These are phyloP conservation scores for Echeveria elegans DNA, from an alignment of 164 flowering plant genomes.

Conservation along the genomic window DNA sequence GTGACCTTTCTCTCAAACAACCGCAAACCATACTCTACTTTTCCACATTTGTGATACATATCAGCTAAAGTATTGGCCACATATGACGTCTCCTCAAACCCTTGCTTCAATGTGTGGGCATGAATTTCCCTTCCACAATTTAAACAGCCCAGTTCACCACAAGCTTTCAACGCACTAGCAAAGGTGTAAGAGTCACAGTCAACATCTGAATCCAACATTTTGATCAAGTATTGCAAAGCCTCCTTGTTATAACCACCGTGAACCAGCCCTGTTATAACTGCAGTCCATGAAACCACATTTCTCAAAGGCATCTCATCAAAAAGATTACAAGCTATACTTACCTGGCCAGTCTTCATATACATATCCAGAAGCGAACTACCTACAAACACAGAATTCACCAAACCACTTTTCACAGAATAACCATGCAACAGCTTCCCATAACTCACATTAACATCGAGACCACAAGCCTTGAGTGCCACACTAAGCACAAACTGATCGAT, in stretches of 20 bases:
- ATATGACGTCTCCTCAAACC: conserved; percentile 42
- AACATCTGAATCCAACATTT: conserved; percentile 54
- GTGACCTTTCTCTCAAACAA: conserved; percentile 52
- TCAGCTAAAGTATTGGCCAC: conserved; percentile 65
- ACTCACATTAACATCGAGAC: conserved; percentile 20
- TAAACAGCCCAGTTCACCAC: conserved; percentile 46
- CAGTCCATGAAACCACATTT: conserved; percentile 86
- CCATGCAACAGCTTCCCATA: conserved; percentile 57
- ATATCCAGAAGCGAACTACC: conserved; percentile 76
- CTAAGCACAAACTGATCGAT: conserved; percentile 62
- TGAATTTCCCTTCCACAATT: conserved; percentile 60
- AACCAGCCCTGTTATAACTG: conserved; percentile 72
- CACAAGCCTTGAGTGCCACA: conserved; percentile 69
- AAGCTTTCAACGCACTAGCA: conserved; percentile 75
- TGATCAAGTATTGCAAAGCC: conserved; percentile 41
- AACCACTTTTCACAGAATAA: conserved; percentile 48
- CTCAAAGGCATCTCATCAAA: conserved; percentile 67
- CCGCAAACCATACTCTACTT: conserved; percentile 45
- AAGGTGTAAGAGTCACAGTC: conserved; percentile 51
- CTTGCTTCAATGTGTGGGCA: conserved; percentile 40
- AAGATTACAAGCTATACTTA: conserved; percentile 35
- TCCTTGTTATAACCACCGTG: conserved; percentile 35
- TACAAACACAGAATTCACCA: conserved; percentile 64
- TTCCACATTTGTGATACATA: conserved; percentile 74
- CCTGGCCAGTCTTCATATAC: conserved; percentile 46